phyloP scores from a whole-genome alignment of 352 stramenopile genomes.

The Phytophthora constricta region DNA sequence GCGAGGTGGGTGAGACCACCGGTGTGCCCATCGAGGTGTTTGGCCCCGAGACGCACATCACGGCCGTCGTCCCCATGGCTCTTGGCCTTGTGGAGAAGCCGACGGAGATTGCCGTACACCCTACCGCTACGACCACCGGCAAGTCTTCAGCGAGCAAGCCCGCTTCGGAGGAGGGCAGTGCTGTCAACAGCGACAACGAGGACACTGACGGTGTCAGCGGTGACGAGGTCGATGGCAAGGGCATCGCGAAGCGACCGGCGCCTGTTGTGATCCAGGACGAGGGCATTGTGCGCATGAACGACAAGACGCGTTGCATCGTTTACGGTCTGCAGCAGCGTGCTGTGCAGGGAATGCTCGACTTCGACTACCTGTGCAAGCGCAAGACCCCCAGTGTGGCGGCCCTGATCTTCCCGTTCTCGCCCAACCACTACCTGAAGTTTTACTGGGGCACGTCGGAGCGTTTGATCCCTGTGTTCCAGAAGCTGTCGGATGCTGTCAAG shows the following conservation, averaged over 20 bases:
- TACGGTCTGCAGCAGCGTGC: constrained; percentile 95
- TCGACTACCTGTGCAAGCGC: constrained; percentile 98
- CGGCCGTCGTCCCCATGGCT: constrained; percentile 93
- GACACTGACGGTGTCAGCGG: constrained; percentile 22
- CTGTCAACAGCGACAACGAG: constrained; percentile 50
- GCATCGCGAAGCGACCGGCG: constrained; percentile 28
- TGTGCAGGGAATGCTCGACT: constrained; percentile 98
- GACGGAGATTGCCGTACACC: constrained; percentile 25
- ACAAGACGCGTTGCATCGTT: constrained; percentile 93
- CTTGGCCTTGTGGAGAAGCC: constrained; percentile 88
- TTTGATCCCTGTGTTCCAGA: constrained; percentile 93
- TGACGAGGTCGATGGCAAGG: constrained; percentile 45
- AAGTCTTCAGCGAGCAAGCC: constrained; percentile 33
- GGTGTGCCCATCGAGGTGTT: constrained; percentile 95
- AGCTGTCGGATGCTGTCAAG: constrained; percentile 91
- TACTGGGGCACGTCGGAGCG: constrained; percentile 97
- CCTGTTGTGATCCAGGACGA: constrained; percentile 80
- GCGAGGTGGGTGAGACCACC: constrained; percentile 87
- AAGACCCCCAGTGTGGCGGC: constrained; percentile 94
- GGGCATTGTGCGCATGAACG: constrained; percentile 86
- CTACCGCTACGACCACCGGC: constrained; percentile 25
- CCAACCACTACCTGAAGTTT: constrained; percentile 97
- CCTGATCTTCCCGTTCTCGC: constrained; percentile 95
- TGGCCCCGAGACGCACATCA: constrained; percentile 96
- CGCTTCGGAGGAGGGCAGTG: constrained; percentile 32